Evolutionary conservation across 441 rosid species (phyloP), one percentile per base, ranked within the genome.

Genomic region (Populus hybrid): DNA sequence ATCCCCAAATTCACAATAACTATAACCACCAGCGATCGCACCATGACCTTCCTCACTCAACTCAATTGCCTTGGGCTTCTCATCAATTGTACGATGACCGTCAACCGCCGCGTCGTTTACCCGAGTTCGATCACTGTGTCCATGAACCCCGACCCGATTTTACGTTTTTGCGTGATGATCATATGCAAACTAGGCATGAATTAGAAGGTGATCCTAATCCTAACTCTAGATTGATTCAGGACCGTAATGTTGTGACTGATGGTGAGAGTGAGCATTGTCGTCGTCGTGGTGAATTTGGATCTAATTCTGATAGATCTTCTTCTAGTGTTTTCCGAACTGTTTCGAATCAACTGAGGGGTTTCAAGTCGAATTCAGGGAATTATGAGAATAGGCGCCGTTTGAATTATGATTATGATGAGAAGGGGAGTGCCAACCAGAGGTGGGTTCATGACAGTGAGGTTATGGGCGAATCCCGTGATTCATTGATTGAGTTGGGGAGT

Each of bases 301-400:
- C 82, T 5, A 77, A 78, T 81, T 79, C 90, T 23, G 88, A 75
- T 83, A 83, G 91, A 69, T 82, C 83, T 73, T 81, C 82, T 14
- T 78, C 81, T 14, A 87, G 89, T 80, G 91, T 73, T 81, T 77
- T 79, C 67, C 81, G 78, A 69, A 69, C 75, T 77, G 69, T 34
- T 21, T 77, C 79, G 10, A 81, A 75, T 78, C 81, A 77, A 76
- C 67, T 76, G 67, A 74, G 36, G 81, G 81, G 80, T 72, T 79
- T 81, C 54, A 76, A 83, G 35, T 77, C 85, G 16, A 81, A 76
- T 82, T 80, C 84, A 16, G 81, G 80, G 46, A 78, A 82, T 76
- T 81, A 73, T 68, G 86, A 83, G 71, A 81, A 76, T 6, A 68
- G 74, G 46, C 82, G 78, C 76, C 85, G 85, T 77, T 79, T 81